Evolutionary conservation across 139 green algal species (phyloP).

Genomic region (Coccomyxa sp.): DNA sequence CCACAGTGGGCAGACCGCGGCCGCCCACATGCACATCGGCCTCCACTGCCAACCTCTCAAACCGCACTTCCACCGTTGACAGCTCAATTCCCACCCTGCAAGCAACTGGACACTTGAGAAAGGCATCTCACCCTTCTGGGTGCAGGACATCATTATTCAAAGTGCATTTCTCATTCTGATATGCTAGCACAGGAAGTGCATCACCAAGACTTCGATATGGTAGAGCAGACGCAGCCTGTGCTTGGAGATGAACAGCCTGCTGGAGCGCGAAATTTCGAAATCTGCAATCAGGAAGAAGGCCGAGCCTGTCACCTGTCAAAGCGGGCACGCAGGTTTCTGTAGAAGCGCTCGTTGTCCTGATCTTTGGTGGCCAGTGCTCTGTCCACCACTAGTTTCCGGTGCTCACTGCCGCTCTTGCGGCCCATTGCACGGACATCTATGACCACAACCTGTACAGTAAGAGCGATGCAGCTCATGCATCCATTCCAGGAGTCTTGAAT

Average conservation of each 20-base stretch:
- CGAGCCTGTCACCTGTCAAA: background rate
- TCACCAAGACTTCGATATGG: background rate
- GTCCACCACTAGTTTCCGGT: background rate
- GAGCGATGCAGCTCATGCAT: background rate
- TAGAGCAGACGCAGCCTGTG: background rate
- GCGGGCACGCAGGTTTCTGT: background rate
- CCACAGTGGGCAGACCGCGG: conserved; percentile 12
- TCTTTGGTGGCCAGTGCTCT: background rate
- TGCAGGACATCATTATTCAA: background rate
- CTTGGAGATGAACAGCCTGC: background rate
- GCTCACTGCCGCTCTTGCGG: background rate
- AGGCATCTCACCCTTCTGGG: background rate
- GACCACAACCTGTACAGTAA: background rate
- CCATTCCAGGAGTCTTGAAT: background rate
- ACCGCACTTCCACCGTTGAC: conserved; percentile 17
- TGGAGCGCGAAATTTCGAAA: background rate
- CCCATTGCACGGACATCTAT: background rate
- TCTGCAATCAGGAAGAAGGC: background rate
- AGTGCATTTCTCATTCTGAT: background rate
- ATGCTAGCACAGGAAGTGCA: background rate
- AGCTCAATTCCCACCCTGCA: conserved; percentile 18
- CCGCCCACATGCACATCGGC: conserved; percentile 4
- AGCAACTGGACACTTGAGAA: background rate
- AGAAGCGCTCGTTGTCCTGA: background rate
- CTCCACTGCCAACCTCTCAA: conserved; percentile 17